Evolutionary conservation across 805 yeast genomes (phyloP).

Genomic region (Ogataea zsoltii): DNA sequence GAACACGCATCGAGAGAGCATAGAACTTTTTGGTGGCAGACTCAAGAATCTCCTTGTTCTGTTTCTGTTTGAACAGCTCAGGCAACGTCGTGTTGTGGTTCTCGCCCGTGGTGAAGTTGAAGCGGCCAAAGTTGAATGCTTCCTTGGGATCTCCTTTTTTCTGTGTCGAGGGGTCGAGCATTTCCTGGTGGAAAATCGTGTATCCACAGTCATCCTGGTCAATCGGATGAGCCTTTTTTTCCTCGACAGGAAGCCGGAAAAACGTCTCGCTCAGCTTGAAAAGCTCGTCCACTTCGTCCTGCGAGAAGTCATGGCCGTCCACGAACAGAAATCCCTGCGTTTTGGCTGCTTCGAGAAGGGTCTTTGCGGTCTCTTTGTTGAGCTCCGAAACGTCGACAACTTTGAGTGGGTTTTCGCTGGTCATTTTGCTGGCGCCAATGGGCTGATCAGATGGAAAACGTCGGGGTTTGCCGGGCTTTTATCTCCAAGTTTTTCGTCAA

Average conservation of each 20-base stretch:
- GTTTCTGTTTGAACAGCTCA: constrained; percentile 42
- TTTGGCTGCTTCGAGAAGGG: constrained; percentile 46
- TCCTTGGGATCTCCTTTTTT: constrained; percentile 61
- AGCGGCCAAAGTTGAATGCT: constrained; percentile 61
- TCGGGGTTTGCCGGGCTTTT: not conserved
- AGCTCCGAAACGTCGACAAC: constrained; percentile 43
- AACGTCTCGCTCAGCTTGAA: constrained; percentile 38
- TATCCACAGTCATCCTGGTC: constrained; percentile 46
- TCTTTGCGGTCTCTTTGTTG: constrained; percentile 36
- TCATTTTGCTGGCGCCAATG: not conserved
- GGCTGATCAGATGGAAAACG: not conserved
- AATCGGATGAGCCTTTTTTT: constrained; percentile 37
- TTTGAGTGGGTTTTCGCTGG: constrained; percentile 40
- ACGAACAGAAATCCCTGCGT: constrained; percentile 52
- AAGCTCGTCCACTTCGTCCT: constrained; percentile 38
- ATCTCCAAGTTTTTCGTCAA: too few relatives aligned
- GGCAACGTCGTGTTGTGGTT: constrained; percentile 45
- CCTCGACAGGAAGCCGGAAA: constrained; percentile 38
- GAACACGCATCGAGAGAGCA: constrained; percentile 15
- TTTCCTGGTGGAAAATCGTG: constrained; percentile 37
- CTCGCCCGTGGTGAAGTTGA: constrained; percentile 50
- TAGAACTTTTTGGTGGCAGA: constrained; percentile 7
- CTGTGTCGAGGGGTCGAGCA: constrained; percentile 36
- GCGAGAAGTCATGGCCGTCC: constrained; percentile 53
- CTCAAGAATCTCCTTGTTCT: constrained; percentile 39